Evolutionary conservation across 2,329 filamentous ascomycete genomes (phyloP).

Genomic region (Ambrosiella beaveri): DNA sequence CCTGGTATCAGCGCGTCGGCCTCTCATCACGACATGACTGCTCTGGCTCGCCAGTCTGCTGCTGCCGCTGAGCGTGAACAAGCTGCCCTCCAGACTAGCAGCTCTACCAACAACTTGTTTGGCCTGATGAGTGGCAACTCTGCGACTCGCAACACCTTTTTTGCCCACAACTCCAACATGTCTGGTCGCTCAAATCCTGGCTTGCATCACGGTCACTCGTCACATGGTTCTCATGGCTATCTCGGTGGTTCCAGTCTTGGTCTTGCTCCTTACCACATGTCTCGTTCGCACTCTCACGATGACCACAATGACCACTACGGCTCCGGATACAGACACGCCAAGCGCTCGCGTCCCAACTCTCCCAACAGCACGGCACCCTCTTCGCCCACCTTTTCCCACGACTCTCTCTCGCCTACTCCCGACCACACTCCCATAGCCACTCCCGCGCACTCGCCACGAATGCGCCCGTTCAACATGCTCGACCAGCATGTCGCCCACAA

Average conservation of each 20-base stretch:
- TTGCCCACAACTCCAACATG: slow-evolving; percentile 10
- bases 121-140: slow-evolving; percentile 17
- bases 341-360: slow-evolving; percentile 83
- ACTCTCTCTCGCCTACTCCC: slow-evolving; percentile 85
- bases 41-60: slow-evolving; percentile 39
- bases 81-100: slow-evolving; percentile 6
- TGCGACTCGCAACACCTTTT: slow-evolving; percentile 12
- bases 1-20: slow-evolving; percentile 24
- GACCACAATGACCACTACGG: slow-evolving; percentile 64
- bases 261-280: slow-evolving; percentile 85
- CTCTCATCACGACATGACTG: slow-evolving; percentile 35
- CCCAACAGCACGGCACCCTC: slow-evolving; percentile 91
- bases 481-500: slow-evolving; percentile 46
- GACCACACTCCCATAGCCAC: slow-evolving; percentile 98
- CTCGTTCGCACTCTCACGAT: slow-evolving; percentile 67
- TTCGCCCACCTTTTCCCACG: slow-evolving; percentile 89
- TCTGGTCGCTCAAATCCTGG: slow-evolving; percentile 8
- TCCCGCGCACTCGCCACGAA: slow-evolving; percentile 80
- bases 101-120: slow-evolving; percentile 25
- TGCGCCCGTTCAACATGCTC: slow-evolving; percentile 48
- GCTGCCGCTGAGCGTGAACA: slow-evolving; percentile 43
- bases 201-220: slow-evolving; percentile 25
- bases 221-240: slow-evolving; percentile 40
- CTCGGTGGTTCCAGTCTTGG: slow-evolving; percentile 36
- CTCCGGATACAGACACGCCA: slow-evolving; percentile 52